phyloP scores from a whole-genome alignment of 2,329 filamentous ascomycete genomes.

The Dryadomyces sulphureus region DNA sequence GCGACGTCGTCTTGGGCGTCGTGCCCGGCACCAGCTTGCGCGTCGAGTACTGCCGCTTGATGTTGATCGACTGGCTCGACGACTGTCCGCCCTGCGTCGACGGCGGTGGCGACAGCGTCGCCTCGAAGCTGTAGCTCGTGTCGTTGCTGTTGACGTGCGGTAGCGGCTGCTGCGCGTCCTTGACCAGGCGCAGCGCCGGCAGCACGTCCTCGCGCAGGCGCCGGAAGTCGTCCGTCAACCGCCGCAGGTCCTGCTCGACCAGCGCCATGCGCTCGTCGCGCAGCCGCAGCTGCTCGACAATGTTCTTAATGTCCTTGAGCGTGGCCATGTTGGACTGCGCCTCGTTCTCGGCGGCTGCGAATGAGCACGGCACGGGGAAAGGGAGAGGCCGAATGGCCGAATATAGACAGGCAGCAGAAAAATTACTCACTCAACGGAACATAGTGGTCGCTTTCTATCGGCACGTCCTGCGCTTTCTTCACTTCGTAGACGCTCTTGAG shows the following conservation, averaged over 20 bases:
- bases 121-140: slow-evolving; percentile 29
- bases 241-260: slow-evolving; percentile 69
- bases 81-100: slow-evolving; percentile 21
- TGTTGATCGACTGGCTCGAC: slow-evolving; percentile 32
- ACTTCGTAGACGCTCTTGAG: slow-evolving; percentile 93
- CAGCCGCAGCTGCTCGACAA: slow-evolving; percentile 78
- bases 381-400: background rate
- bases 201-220: slow-evolving; percentile 82
- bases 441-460: slow-evolving; percentile 86
- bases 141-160: slow-evolving; percentile 33
- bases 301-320: slow-evolving; percentile 79
- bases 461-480: slow-evolving; percentile 85
- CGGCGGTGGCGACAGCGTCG: slow-evolving; percentile 11
- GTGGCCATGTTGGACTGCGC: slow-evolving; percentile 76
- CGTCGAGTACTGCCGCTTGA: slow-evolving; percentile 61
- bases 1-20: slow-evolving; percentile 62
- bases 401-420: background rate
- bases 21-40: slow-evolving; percentile 54
- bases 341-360: slow-evolving; percentile 72
- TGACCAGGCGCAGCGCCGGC: slow-evolving; percentile 76
- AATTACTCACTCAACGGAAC: slow-evolving; percentile 66
- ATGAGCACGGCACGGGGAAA: background rate
- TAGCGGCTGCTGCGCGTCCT: slow-evolving; percentile 81
- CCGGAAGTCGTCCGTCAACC: slow-evolving; percentile 76
- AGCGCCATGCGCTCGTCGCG: slow-evolving; percentile 81